Base-by-base conservation (phyloP, 495 filamentous ascomycete genomes). In the Talaromyces nanjingensis region DNA sequence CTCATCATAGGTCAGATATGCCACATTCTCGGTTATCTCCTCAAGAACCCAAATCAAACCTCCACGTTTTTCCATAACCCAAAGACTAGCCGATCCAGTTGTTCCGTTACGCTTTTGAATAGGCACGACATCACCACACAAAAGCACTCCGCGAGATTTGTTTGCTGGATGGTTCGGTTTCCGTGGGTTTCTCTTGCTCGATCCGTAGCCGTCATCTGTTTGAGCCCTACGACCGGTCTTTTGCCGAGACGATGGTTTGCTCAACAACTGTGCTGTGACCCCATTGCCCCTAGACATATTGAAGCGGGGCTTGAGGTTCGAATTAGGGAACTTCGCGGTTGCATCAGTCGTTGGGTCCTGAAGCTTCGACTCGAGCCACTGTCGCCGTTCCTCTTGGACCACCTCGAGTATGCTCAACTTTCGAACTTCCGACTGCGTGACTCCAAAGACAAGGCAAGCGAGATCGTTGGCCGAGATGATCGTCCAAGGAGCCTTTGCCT, bases 401-500 rank as follows among this genome's bases (percentile, higher is more conserved):
- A 98, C 91, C 71, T 98, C 94, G 62, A 98, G 72, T 63, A 98
- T 98, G 63, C 96, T 92, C 79, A 98, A 86, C 70, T 92, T 97
- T 31, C 91, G 86, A 37, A 98, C 89, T 75, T 98, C 94, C 8
- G 91, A 89, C 70, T 92, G 91, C 5, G 93, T 96, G 29, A 98
- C 91, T 42, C 94, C 94, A 75, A 98, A 98, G 55, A 98, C 85
- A 27, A 98, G 81, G 75, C 94, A 98, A 16, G 96, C 93, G 37
- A 98, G 80, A 73, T 98, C 94, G 70, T 98, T 98, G n/a, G 94
- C 96, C 7, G 93, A 89, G 55, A 96, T 80, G 62, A 98, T 97
- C 2, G 93, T 98, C 90, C 92, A 98, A 4, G 94, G 96, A 9
- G 89, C 81, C 53, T 87, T 82, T 53, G 90, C 83, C 74, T 96